Base-by-base conservation (phyloP, 441 rosid genomes). In the Arabidopsis lyrata region DNA sequence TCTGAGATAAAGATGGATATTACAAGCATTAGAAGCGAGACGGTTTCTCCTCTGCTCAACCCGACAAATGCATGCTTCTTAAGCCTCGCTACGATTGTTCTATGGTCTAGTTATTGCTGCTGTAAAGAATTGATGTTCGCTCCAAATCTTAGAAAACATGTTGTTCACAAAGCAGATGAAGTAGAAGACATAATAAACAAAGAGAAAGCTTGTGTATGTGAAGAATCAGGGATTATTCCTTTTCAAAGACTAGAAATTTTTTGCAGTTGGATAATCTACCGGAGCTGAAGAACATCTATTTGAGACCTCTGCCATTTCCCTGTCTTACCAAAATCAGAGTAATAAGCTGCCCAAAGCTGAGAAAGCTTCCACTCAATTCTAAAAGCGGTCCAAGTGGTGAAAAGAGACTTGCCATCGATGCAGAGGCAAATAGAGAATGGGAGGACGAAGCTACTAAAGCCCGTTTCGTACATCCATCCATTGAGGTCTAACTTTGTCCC, bases 371-470 rank as follows among this genome's bases (percentile, higher is more conserved):
- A 50, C 31, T 50, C 31, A 5, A 50, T 50, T 50, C 55, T 10
- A 22, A 50, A 50, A 50, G 55, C 2, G 13, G 54, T 6, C 1
- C 12, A 3, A 2, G 29, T 50, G 55, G 14, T 49, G 55, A 20
- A 49, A 49, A 49, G 6, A 7, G 14, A 50, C 55, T 20, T 6
- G 3, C 1, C 2, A 50, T 50, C 11, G 0, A 0, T 0, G 22
- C 8, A 22, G 0, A 0, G 13, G 1, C 2, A 9, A 5, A 1
- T 0, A 20, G 29, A 49, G 34, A 24, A 24, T 52, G 56, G 56
- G 32, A 52, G 15, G 56, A 52, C n/a, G 34, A 52, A 52, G 32
- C 56, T 52, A 52, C 56, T n/a, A 52, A 24, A 52, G 15, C n/a
- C 15, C 15, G 34, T 12, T 11, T 24, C 13, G 9, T 20, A 50